These are phyloP conservation scores for Beverwykella pulmonaria DNA, from an alignment of 495 filamentous ascomycete genomes.

Conservation along the genomic window DNA sequence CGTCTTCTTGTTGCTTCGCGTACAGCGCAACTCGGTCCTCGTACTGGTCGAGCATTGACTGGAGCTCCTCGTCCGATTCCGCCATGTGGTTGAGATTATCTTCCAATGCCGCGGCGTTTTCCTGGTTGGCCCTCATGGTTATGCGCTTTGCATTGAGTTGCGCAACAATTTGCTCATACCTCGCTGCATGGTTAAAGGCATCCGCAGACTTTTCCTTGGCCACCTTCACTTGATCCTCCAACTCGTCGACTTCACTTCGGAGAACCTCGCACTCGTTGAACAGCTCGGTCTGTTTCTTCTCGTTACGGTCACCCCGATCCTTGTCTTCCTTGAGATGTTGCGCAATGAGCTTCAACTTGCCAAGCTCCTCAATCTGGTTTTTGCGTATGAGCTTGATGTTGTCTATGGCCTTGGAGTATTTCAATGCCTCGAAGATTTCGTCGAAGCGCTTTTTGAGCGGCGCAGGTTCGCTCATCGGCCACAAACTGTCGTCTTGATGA, in stretches of 20 bases:
- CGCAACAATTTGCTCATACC: slow-evolving; percentile 66
- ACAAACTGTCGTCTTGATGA: slow-evolving; percentile 95
- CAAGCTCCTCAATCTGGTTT: slow-evolving; percentile 74
- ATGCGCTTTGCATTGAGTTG: slow-evolving; percentile 75
- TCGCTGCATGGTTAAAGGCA: slow-evolving; percentile 62
- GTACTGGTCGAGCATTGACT: slow-evolving; percentile 73
- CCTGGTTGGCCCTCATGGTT: slow-evolving; percentile 62
- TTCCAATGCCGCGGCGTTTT: slow-evolving; percentile 70
- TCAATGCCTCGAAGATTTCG: slow-evolving; percentile 94
- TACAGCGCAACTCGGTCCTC: slow-evolving; percentile 69
- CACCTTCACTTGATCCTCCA: slow-evolving; percentile 60
- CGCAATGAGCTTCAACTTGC: slow-evolving; percentile 69
- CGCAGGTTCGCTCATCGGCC: slow-evolving; percentile 91
- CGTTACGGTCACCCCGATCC: slow-evolving; percentile 73
- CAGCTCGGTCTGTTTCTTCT: slow-evolving; percentile 65
- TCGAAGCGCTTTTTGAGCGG: slow-evolving; percentile 91
- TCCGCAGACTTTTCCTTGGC: slow-evolving; percentile 60
- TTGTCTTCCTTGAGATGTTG: slow-evolving; percentile 81
- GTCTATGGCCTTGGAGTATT: slow-evolving; percentile 96
- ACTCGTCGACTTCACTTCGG: slow-evolving; percentile 57
- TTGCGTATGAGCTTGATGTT: slow-evolving; percentile 87
- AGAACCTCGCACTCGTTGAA: slow-evolving; percentile 73
- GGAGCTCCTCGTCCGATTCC: slow-evolving; percentile 78
- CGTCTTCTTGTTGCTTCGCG: slow-evolving; percentile 62
- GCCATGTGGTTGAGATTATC: slow-evolving; percentile 70